Conservation (phyloP, 257 asterid genomes). For the Solanum sejunctum region DNA sequence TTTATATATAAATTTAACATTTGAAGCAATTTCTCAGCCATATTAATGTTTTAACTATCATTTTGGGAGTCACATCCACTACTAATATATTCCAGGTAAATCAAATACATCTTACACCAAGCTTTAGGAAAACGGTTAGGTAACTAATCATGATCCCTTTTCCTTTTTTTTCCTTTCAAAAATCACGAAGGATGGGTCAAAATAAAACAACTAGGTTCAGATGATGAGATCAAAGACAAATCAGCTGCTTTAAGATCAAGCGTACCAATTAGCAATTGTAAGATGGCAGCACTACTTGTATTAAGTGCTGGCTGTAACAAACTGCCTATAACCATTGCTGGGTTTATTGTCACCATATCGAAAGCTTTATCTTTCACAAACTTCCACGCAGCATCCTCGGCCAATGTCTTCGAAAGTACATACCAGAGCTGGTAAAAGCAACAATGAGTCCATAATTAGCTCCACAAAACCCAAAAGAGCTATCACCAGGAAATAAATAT, state of each 20-base stretch:
- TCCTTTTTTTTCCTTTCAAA: not conserved
- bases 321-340: slow-evolving; percentile 41
- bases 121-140: not conserved
- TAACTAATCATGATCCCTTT: not conserved
- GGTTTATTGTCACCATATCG: slow-evolving; percentile 36
- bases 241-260: not conserved
- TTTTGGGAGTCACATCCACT: not conserved
- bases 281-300: slow-evolving; percentile 30
- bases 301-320: slow-evolving; percentile 43
- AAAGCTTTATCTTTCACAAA: slow-evolving; percentile 14
- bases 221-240: not conserved
- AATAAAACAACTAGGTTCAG: not conserved
- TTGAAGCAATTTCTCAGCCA: not conserved
- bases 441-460: not conserved
- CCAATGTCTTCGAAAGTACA: slow-evolving; percentile 52
- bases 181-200: not conserved
- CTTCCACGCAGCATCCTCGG: slow-evolving; percentile 61
- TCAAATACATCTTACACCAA: not conserved
- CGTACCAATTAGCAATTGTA: slow-evolving; percentile 34
- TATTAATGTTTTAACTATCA: not conserved
- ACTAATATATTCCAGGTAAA: not conserved
- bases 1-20: not conserved
- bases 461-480: not conserved
- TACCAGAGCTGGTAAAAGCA: slow-evolving; percentile 26
- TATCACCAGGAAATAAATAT: not conserved